A percentile compares a stretch with the other conserved stretches of the same genome.
Conservation (phyloP, 805 yeast species). For the Ogataea philodendri region DNA sequence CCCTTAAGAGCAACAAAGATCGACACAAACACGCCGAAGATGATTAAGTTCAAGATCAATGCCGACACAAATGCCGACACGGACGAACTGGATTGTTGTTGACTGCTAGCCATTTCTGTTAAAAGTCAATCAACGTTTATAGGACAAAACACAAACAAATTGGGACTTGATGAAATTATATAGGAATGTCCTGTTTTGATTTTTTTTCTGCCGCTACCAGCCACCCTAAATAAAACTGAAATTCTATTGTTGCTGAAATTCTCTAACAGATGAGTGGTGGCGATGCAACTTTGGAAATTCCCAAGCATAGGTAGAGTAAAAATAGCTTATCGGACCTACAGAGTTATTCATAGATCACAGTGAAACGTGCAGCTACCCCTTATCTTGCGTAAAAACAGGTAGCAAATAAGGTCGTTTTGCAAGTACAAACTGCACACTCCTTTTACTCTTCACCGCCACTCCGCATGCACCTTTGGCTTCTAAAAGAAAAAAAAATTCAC, state of each 20-base stretch:
- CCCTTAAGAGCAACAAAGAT: constrained; percentile 43
- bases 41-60: constrained; percentile 43
- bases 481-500: background rate
- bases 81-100: constrained; percentile 31
- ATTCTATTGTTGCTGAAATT: constrained; percentile 5
- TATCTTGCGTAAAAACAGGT: too few relatives aligned
- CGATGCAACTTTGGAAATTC: too few relatives aligned
- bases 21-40: constrained; percentile 40
- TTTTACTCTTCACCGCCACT: background rate
- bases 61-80: constrained; percentile 51
- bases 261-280: constrained; percentile 4
- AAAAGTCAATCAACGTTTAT: background rate
- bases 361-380: too few relatives aligned
- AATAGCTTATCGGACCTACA: too few relatives aligned
- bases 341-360: too few relatives aligned
- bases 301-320: too few relatives aligned
- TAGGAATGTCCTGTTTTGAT: constrained; percentile 8
- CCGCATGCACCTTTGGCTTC: background rate
- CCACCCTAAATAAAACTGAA: constrained; percentile 7
- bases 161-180: constrained; percentile 3
- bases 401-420: too few relatives aligned
- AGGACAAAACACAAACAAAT: constrained; percentile 1
- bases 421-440: too few relatives aligned
- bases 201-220: constrained; percentile 6
- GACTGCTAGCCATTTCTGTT: constrained; percentile 7